Conservation (phyloP, 2,329 filamentous ascomycete genomes). For the Neopestalotiopsis sp. region DNA sequence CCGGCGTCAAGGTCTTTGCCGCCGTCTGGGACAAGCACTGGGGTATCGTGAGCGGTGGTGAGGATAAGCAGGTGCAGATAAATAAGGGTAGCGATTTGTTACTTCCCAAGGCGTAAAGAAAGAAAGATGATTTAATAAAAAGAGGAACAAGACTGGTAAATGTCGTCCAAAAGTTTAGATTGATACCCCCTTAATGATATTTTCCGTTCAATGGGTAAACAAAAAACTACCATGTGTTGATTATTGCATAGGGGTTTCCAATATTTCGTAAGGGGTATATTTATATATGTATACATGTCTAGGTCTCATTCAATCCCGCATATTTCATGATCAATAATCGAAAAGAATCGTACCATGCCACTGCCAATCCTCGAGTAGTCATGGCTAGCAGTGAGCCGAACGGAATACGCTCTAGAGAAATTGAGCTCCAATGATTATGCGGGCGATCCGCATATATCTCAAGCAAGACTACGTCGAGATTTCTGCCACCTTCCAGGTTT, state of each 20-base stretch:
- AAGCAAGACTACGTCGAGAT: background rate
- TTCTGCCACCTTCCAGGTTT: constrained; percentile 28
- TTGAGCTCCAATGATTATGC: background rate
- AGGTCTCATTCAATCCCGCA: too few species aligned
- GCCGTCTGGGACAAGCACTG: constrained; percentile 85
- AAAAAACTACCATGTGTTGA: background rate
- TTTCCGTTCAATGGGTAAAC: constrained; percentile 7
- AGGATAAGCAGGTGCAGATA: constrained; percentile 94
- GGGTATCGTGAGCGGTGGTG: constrained; percentile 88
- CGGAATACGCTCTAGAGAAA: too few species aligned
- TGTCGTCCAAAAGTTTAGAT: background rate
- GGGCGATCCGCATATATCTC: background rate
- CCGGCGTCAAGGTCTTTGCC: constrained; percentile 88
- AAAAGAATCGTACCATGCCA: too few species aligned
- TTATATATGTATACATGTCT: too few species aligned
- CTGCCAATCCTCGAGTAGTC: too few species aligned
- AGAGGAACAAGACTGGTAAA: background rate
- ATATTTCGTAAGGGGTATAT: too few species aligned
- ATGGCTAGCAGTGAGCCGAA: too few species aligned
- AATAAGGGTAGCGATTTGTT: constrained; percentile 70
- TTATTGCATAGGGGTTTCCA: background rate
- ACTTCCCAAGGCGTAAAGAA: constrained; percentile 21
- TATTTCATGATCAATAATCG: too few species aligned
- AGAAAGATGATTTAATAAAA: background rate
- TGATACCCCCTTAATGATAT: constrained; percentile 15